Evolutionary conservation across 495 filamentous ascomycete genomes (phyloP), one percentile per base, ranked within the genome.

Genomic region (Aspergillus homomorphus): DNA sequence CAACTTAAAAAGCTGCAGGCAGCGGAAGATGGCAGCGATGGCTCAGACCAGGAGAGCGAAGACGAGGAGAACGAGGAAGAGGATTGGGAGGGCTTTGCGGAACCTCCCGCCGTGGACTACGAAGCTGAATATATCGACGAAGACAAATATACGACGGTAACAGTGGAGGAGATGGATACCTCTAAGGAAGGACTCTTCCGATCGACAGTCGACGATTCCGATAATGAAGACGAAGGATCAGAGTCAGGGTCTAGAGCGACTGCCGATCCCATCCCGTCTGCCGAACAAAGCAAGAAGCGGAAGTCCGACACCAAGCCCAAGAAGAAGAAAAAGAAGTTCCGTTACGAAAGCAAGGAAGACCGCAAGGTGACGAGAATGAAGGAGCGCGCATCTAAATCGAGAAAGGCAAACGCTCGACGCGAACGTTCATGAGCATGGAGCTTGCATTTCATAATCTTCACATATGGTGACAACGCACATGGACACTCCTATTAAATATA

Each of bases 51-150:
- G 1, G 76, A 74, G 22, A 63, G 46, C 16, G 66, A 68, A 1
- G 72, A 70, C 12, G 54, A 58, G 8, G 62, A 71, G 4, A 56
- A 26, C 21, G 67, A 70, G 23, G 69, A 66, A 4, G 74, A 73
- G 4, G 74, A 74, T 14, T 89, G 84, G 85, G 78, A 80, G 22
- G 89, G 88, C 1, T 73, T 87, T 55, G 77, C 61, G 51, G 85
- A 88, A 48, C 72, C 80, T 10, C 79, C 80, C 4, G 77, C 79
- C 4, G 71, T 95, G 19, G 84, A 92, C 68, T 84, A 87, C 62
- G 91, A 97, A 66, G 92, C 93, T 54, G 92, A 96, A 72, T 98
- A 96, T 73, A 83, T 96, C 58, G 94, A 98, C 73, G 94, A 98
- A 71, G 93, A 96, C 66, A 89, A 88, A 70, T 95, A 89, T 67